Evolutionary conservation across 805 yeast genomes (phyloP).

Genomic region (Cyberlindnera euphorbiae): DNA sequence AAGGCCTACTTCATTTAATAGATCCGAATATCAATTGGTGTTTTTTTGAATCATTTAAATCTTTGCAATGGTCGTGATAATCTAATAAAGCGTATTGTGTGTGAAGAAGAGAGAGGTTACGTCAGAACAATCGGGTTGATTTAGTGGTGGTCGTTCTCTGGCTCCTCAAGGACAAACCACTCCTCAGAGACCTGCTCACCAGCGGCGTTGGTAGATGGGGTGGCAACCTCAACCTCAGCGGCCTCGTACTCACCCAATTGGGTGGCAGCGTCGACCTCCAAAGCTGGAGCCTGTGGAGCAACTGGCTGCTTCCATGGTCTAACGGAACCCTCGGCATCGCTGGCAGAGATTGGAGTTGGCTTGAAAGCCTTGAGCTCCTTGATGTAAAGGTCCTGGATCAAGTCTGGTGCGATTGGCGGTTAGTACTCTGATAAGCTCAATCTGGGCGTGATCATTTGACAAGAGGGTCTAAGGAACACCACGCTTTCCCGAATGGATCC

Average conservation of each 20-base stretch:
- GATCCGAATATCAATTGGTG: no score
- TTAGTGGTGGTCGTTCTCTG: constrained; percentile 44
- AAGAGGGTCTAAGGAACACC: no score
- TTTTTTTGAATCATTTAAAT: neutral
- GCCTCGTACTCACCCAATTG: constrained; percentile 66
- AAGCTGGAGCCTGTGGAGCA: constrained; percentile 69
- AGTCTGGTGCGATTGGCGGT: constrained; percentile 32
- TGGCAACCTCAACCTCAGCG: constrained; percentile 67
- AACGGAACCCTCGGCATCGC: constrained; percentile 74
- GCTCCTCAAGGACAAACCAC: constrained; percentile 78
- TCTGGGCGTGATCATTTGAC: no score
- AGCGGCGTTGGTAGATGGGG: constrained; percentile 25
- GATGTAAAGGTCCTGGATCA: constrained; percentile 80
- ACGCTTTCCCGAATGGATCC: no score
- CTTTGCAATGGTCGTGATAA: neutral
- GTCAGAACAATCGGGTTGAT: no score
- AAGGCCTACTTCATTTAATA: no score
- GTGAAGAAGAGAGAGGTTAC: no score
- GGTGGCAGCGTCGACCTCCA: constrained; percentile 62
- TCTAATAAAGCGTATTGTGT: constrained; percentile 1
- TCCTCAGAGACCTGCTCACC: constrained; percentile 51
- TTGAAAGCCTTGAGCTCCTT: constrained; percentile 85
- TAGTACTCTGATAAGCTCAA: no score
- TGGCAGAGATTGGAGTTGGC: constrained; percentile 68
- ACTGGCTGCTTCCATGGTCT: constrained; percentile 80